Conservation (phyloP, 164 flowering plant genomes). For the Annona cherimola region DNA sequence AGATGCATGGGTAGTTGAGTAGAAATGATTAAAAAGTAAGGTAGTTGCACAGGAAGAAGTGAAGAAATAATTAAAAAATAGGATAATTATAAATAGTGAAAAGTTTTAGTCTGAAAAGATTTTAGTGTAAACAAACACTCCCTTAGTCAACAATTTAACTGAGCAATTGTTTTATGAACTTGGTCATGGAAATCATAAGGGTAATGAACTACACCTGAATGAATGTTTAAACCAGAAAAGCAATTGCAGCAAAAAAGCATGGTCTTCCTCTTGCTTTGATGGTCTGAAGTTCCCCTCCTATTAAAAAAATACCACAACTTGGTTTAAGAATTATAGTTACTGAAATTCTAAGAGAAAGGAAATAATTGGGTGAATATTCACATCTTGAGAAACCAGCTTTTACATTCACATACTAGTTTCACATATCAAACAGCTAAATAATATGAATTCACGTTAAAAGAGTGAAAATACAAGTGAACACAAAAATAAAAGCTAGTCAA, state of each 20-base stretch:
- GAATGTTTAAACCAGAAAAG: conserved; percentile 93
- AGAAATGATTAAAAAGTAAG: no score
- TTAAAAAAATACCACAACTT: conserved; percentile 11
- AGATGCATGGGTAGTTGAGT: no score
- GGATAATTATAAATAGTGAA: no score
- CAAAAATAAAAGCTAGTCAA: background rate
- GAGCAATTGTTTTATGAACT: background rate
- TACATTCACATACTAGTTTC: background rate
- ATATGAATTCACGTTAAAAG: background rate
- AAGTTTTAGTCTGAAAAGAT: no score
- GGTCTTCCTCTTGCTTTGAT: conserved; percentile 63
- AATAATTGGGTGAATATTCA: background rate
- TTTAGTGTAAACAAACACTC: no score
- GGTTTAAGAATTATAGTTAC: background rate
- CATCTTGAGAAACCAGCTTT: no score
- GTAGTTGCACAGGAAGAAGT: no score
- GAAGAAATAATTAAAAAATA: no score
- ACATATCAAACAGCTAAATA: background rate
- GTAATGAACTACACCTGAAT: conserved; percentile 57
- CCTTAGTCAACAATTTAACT: background rate
- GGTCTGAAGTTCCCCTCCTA: conserved; percentile 91
- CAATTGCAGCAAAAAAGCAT: conserved; percentile 89
- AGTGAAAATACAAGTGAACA: background rate
- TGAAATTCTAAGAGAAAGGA: background rate
- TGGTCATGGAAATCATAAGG: background rate